Evolutionary conservation across 2,329 filamentous ascomycete species (phyloP), one percentile per base, ranked within the genome.

Genomic region (Intubia oerlemansii): DNA sequence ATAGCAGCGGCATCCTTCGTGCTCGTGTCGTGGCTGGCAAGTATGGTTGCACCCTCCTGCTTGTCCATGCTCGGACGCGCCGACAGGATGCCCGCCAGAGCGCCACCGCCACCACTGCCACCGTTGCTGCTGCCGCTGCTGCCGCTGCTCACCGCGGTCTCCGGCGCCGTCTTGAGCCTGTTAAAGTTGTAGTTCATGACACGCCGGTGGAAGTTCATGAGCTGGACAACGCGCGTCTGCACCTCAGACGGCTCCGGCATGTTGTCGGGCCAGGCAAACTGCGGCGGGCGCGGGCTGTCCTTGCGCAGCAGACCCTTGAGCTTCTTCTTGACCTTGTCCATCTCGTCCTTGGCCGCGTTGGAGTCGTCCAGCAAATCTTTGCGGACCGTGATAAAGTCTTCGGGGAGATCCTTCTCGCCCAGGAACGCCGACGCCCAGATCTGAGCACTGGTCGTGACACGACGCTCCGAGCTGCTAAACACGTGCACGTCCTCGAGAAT

Each of bases 311-410:
- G 61, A 1, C 80, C 74, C 54, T 98, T 98, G 17, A 98, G 64
- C 67, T 91, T 93, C 66, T 98, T 98, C 62, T 98, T 98, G 32
- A 98, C 88, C 52, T 92, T 93, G 53, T 98, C 90, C 78, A 93
- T 98, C 44, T 92, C 82, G 47, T 98, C 88, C 49, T 98, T 98
- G 33, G 88, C 88, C 4, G 88, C 88, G 48, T 98, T 98, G 0
- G 84, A 95, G 46, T 98, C 88, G 47, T 98, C 88, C 4, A 98
- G 57, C 6, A 98, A 62, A 50, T 95, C 84, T 47, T 98, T 98
- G 30, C 88, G 73, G 32, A 95, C 74, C 19, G 71, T 76, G 37
- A 98, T 91, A 38, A 80, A 81, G 41, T 91, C 79, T 15, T 80
- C 68, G 0, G 77, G 68, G 11, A 93, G 59, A 31, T 93, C 78